Conservation (phyloP, 2,329 filamentous ascomycete species). For the Colletotrichum noveboracense region DNA sequence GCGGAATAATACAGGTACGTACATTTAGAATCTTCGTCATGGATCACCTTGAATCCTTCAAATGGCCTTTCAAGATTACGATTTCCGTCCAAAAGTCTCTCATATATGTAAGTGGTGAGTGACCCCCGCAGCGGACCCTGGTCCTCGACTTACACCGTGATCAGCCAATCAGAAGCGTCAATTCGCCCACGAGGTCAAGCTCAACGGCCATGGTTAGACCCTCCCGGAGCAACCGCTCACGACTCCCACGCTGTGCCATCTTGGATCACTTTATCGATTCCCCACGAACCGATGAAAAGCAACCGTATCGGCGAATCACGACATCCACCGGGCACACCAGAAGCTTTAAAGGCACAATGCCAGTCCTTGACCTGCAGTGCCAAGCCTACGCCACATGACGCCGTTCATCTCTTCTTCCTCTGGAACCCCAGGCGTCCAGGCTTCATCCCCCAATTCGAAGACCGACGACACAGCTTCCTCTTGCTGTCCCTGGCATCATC, state of each 20-base stretch:
- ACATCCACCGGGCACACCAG: background rate
- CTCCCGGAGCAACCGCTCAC: background rate
- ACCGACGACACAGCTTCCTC: conserved; percentile 6
- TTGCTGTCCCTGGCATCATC: conserved; percentile 13
- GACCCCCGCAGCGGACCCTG: background rate
- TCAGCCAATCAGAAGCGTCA: conserved; percentile 2
- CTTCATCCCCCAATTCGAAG: conserved; percentile 11
- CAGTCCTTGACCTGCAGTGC: conserved; percentile 16
- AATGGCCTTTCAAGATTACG: background rate
- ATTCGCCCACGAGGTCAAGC: conserved; percentile 13
- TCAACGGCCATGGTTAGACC: background rate
- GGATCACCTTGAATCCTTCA: background rate
- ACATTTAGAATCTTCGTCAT: background rate
- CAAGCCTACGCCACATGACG: conserved; percentile 19
- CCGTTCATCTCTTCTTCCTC: conserved; percentile 9
- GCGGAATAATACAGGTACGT: background rate
- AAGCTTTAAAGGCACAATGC: conserved; percentile 1
- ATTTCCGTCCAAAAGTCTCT: background rate
- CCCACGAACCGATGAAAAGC: background rate
- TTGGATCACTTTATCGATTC: background rate
- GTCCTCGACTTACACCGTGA: background rate
- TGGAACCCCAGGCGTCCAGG: conserved; percentile 4
- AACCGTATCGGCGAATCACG: conserved; percentile 2
- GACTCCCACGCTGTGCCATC: background rate
- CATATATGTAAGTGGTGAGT: background rate